phyloP scores from a whole-genome alignment of 305 asterid genomes.

The Lippia alba region DNA sequence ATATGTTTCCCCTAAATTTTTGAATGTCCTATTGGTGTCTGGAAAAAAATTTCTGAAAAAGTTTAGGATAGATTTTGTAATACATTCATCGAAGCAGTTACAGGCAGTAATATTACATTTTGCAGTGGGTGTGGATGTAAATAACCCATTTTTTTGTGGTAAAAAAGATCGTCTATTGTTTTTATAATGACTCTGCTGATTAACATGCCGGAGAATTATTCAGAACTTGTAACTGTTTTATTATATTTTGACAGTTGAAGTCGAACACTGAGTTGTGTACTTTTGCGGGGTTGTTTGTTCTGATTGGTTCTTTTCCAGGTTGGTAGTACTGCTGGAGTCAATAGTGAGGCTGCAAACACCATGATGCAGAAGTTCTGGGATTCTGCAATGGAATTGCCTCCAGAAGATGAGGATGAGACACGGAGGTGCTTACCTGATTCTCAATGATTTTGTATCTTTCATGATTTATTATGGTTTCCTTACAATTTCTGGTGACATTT shows the following conservation, averaged over 20 bases:
- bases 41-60: no score
- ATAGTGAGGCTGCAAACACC: slow-evolving; percentile 68
- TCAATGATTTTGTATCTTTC: neutral
- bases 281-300: slow-evolving; percentile 8
- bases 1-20: no score
- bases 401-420: slow-evolving; percentile 88
- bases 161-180: neutral
- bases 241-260: neutral
- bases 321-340: slow-evolving; percentile 80
- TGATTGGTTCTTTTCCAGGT: slow-evolving; percentile 55
- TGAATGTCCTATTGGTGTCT: no score
- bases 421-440: slow-evolving; percentile 55
- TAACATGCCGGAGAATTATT: neutral
- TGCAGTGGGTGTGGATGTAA: no score
- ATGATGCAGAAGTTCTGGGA: slow-evolving; percentile 99
- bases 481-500: slow-evolving; percentile 38
- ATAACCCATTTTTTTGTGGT: no score
- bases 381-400: slow-evolving; percentile 87
- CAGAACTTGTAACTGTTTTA: slow-evolving; percentile 1
- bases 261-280: slow-evolving; percentile 12
- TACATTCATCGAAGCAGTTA: no score
- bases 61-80: no score
- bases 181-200: neutral
- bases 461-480: slow-evolving; percentile 34
- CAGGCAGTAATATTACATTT: no score